phyloP scores from a whole-genome alignment of 1,139 yeast species.

The Yamadazyma spencermartinsiae region DNA sequence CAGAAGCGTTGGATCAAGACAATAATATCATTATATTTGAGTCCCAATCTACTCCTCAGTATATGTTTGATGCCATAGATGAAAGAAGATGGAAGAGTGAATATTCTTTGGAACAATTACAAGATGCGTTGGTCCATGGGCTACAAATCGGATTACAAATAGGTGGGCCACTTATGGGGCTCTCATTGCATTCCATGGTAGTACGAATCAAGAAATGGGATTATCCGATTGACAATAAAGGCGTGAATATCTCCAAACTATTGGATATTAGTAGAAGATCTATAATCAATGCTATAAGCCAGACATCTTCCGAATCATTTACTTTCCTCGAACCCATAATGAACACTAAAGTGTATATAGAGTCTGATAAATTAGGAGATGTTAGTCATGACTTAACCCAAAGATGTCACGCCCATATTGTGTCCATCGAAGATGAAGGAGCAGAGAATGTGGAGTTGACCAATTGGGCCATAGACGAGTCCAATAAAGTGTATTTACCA shows the following conservation, averaged over 20 bases:
- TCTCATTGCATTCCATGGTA: slow-evolving; percentile 65
- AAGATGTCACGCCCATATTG: slow-evolving; percentile 71
- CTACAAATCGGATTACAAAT: slow-evolving; percentile 70
- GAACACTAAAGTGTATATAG: slow-evolving; percentile 70
- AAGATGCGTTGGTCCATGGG: slow-evolving; percentile 58
- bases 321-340: slow-evolving; percentile 75
- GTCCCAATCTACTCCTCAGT: slow-evolving; percentile 27
- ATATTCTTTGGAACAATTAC: slow-evolving; percentile 47
- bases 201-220: slow-evolving; percentile 53
- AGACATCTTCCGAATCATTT: slow-evolving; percentile 31
- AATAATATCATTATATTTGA: slow-evolving; percentile 40
- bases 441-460: slow-evolving; percentile 39
- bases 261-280: slow-evolving; percentile 35
- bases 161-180: slow-evolving; percentile 69
- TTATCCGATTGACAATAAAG: slow-evolving; percentile 54
- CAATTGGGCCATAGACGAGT: slow-evolving; percentile 50
- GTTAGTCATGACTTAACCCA: slow-evolving; percentile 75
- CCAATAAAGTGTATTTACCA: slow-evolving; percentile 57
- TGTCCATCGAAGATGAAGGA: slow-evolving; percentile 59
- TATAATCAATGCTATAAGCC: slow-evolving; percentile 33
- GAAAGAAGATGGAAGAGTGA: slow-evolving; percentile 55
- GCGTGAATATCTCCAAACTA: slow-evolving; percentile 25
- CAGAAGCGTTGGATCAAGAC: slow-evolving; percentile 33
- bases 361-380: slow-evolving; percentile 73
- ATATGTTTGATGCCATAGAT: slow-evolving; percentile 26